Percentiles rank a stretch among this genome's conserved stretches.
These are phyloP conservation scores for Hibiscus mutabilis DNA, from an alignment of 345 rosid species.

Conservation along the genomic window DNA sequence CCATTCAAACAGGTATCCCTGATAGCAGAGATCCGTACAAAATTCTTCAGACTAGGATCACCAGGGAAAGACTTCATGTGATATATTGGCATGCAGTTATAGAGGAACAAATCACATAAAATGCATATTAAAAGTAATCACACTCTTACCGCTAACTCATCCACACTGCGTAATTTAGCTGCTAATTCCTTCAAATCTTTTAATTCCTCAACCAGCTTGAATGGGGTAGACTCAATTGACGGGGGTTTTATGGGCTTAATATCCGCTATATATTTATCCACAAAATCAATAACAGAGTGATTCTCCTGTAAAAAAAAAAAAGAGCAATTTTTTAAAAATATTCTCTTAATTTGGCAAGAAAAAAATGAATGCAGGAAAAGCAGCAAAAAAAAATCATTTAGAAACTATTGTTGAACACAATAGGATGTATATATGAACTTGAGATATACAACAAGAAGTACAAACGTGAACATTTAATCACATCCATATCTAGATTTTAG, in stretches of 20 bases:
- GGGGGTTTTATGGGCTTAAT: conserved; percentile 40
- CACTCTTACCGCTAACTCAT: conserved; percentile 74
- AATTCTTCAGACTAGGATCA: background rate
- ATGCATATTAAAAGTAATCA: background rate
- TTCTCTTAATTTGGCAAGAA: background rate
- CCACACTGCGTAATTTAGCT: conserved; percentile 46
- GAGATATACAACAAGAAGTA: background rate
- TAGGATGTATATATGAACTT: background rate
- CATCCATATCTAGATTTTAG: background rate
- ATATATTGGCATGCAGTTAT: background rate
- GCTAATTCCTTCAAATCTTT: conserved; percentile 74
- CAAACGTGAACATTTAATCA: background rate
- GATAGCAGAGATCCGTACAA: background rate
- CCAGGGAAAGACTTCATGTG: background rate
- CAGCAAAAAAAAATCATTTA: background rate
- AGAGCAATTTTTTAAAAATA: no score
- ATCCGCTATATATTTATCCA: conserved; percentile 38
- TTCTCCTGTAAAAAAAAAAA: conserved; percentile 42
- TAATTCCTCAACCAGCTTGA: conserved; percentile 69
- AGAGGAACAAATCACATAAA: background rate
- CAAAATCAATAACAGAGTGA: conserved; percentile 63
- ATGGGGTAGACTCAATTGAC: conserved; percentile 50
- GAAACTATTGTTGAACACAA: background rate
- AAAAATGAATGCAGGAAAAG: no score
- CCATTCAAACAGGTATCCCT: background rate